Evolutionary conservation across 768 basidiomycete genomes (phyloP), one percentile per base, ranked within the genome.

Genomic region (Hydnum rufescens): DNA sequence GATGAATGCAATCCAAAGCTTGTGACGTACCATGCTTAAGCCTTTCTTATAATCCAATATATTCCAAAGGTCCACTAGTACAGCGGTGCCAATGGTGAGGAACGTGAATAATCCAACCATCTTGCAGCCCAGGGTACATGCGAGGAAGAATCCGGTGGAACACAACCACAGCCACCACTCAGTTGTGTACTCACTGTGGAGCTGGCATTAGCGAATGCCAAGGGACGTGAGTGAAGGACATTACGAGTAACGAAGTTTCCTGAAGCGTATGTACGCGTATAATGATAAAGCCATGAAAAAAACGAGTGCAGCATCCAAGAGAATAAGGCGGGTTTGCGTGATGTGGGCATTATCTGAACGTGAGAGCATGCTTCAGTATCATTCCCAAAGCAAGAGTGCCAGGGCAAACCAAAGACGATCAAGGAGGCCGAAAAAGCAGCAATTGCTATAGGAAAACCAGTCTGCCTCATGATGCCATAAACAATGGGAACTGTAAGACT

Each of bases 401-500:
- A 47, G 26, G 49, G 23, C 25, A 70, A 60, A 90, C 93, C 95
- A 58, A 97, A 89, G 0, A 93, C 69, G 57, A 99, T 67, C 26
- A 99, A 67, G 46, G 68, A 68, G 0, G 93, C 88, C 42, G 89
- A 90, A 63, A 99, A 93, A 1, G 87, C 79, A 4, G 88, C 79
- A 54, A 97, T 77, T 32, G 89, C 68, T 3, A 88, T 85, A 0
- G 92, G 89, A 63, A 93, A 96, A 4, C 95, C 95, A 55, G 83
- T 83, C 70, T 97, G 90, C 66, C 95, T 84, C 95, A 97, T 97
- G 65, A 93, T 96, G 23, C 75, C 82, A 61, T 90, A 99, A 0
- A 97, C 80, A 55, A 97, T 69, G 0, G 92, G 85, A 13, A 97
- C 66, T 1, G 93, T 96, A 26, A 95, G 68, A 67, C 83, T 84